phyloP scores from a whole-genome alignment of 75 land plant genomes.

The Adiantum capillusveneris region DNA sequence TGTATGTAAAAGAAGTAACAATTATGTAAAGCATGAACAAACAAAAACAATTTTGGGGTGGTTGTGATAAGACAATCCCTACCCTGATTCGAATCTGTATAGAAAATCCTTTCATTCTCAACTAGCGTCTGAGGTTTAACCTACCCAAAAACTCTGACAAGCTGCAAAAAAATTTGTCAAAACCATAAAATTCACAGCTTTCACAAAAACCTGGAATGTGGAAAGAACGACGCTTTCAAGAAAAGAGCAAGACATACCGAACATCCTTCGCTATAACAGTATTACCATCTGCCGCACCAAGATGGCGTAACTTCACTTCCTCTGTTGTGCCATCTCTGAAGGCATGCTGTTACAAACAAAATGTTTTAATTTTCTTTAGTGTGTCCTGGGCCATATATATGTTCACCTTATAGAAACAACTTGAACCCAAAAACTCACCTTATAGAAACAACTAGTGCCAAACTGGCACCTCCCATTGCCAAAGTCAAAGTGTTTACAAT shows the following conservation, averaged over 20 bases:
- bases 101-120: too few relatives aligned
- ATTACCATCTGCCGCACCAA: slow-evolving; percentile 88
- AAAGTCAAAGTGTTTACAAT: slow-evolving; percentile 85
- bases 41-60: too few relatives aligned
- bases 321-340: slow-evolving; percentile 79
- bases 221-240: not conserved
- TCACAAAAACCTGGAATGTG: not conserved
- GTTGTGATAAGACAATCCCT: too few relatives aligned
- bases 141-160: slow-evolving; percentile 3
- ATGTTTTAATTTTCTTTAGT: too few relatives aligned
- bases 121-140: not conserved
- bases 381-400: not conserved
- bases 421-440: slow-evolving; percentile 36
- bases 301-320: slow-evolving; percentile 77
- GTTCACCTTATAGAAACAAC: not conserved
- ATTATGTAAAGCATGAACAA: too few relatives aligned
- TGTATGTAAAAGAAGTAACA: too few relatives aligned
- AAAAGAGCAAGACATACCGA: slow-evolving; percentile 32
- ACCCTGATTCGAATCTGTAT: too few relatives aligned
- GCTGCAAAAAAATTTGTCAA: not conserved
- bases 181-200: not conserved
- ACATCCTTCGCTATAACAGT: slow-evolving; percentile 86
- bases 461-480: slow-evolving; percentile 92
- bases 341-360: slow-evolving; percentile 67
- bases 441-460: slow-evolving; percentile 95